phyloP scores from a whole-genome alignment of 352 stramenopile genomes.

The Globisporangium emineosum region DNA sequence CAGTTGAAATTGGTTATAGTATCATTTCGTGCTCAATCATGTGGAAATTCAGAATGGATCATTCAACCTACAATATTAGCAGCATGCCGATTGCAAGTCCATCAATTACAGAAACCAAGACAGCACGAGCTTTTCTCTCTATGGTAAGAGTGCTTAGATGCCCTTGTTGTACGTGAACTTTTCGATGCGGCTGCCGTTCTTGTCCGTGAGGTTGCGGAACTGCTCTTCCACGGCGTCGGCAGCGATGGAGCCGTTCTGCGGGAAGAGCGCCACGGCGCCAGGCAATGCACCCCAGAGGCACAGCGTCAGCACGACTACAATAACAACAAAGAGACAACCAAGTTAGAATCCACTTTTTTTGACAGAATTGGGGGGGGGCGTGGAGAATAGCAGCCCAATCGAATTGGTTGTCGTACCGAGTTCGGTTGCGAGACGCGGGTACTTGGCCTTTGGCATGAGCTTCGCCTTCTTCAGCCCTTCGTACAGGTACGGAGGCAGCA shows the following conservation, averaged over 20 bases:
- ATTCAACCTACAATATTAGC: no score
- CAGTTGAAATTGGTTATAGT: no score
- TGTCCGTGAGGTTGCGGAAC: constrained; percentile 57
- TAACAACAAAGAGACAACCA: constrained; percentile 1
- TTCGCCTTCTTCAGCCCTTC: constrained; percentile 73
- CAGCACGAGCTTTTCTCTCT: no score
- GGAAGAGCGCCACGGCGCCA: constrained; percentile 78
- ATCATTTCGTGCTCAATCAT: no score
- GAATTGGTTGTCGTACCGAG: constrained; percentile 39
- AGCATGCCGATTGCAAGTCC: no score
- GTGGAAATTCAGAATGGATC: no score
- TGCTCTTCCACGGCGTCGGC: constrained; percentile 59
- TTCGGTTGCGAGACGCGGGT: constrained; percentile 73
- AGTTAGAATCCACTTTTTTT: not conserved
- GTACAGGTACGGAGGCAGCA: constrained; percentile 80
- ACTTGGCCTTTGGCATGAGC: constrained; percentile 66
- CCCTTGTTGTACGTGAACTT: constrained; percentile 84
- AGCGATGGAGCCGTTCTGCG: constrained; percentile 71
- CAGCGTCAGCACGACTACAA: constrained; percentile 59
- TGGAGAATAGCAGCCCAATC: not conserved
- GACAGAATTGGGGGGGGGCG: no score
- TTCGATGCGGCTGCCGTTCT: constrained; percentile 48
- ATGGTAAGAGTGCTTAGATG: constrained; percentile 45
- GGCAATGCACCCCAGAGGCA: constrained; percentile 79
- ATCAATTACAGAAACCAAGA: no score